Percentiles rank a stretch among this genome's conserved stretches.
phyloP scores from a whole-genome alignment of 768 basidiomycete species.

The Postia placenta region DNA sequence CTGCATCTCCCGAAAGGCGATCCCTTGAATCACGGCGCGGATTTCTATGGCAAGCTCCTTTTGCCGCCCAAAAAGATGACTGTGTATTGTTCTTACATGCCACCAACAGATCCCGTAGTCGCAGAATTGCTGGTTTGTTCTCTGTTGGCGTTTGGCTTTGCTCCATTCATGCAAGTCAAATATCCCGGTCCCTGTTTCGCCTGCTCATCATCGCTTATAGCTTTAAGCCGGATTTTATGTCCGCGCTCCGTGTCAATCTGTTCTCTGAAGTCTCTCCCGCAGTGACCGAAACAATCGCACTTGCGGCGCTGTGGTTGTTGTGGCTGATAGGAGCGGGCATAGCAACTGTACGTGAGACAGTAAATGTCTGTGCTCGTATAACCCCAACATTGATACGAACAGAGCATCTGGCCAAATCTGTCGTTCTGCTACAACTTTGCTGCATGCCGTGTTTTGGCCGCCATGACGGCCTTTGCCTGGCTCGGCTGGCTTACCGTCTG shows the following conservation, averaged over 20 bases:
- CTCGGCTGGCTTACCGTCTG: constrained; percentile 22
- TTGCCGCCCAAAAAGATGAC: background rate
- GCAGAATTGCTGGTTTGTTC: constrained; percentile 24
- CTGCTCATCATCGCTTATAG: too few species aligned
- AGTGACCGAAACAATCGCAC: constrained; percentile 16
- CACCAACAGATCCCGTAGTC: constrained; percentile 20
- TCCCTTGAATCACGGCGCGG: constrained; percentile 21
- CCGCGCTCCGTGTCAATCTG: too few species aligned
- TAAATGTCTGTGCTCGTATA: background rate
- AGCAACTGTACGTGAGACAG: constrained; percentile 16
- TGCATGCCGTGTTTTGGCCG: constrained; percentile 23
- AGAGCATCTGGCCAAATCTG: constrained; percentile 25
- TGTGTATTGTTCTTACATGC: background rate
- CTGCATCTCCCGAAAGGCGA: constrained; percentile 20
- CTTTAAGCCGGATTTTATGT: too few species aligned
- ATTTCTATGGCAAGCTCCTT: constrained; percentile 19
- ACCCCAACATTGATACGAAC: background rate
- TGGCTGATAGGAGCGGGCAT: constrained; percentile 25
- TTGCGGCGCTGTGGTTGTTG: constrained; percentile 21
- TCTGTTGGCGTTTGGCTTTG: constrained; percentile 15
- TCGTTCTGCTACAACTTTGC: constrained; percentile 20
- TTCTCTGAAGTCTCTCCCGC: background rate
- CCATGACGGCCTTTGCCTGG: constrained; percentile 28
- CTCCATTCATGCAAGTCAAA: constrained; percentile 19
- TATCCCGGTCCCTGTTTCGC: background rate